Conservation (phyloP, 2,329 filamentous ascomycete species). For the Calonectria honghensis region DNA sequence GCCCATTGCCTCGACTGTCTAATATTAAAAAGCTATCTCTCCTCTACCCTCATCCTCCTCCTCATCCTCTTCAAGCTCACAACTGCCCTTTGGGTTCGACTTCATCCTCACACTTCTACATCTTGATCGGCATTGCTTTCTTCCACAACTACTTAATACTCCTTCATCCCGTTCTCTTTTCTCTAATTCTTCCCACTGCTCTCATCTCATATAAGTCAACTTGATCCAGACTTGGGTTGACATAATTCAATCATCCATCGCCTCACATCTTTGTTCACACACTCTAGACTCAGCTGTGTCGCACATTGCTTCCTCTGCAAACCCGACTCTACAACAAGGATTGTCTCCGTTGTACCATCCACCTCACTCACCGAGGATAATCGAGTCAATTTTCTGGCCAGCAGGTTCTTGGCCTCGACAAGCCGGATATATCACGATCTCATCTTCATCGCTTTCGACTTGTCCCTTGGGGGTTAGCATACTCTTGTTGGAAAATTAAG, state of each 20-base stretch:
- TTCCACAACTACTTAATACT: conserved; percentile 36
- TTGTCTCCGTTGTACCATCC: conserved; percentile 1
- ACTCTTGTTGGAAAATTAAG: conserved; percentile 26
- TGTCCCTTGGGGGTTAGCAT: conserved; percentile 29
- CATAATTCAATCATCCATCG: conserved; percentile 22
- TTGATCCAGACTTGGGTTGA: conserved; percentile 4
- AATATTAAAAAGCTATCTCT: conserved; percentile 37
- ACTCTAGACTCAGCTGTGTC: background rate
- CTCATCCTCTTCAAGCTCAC: conserved; percentile 28
- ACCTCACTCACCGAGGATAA: conserved; percentile 18
- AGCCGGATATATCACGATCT: conserved; percentile 19
- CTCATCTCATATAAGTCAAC: conserved; percentile 18
- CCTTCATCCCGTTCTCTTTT: conserved; percentile 26
- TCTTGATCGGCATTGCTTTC: conserved; percentile 20
- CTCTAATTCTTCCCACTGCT: conserved; percentile 30
- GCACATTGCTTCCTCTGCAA: background rate
- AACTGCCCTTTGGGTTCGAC: conserved; percentile 26
- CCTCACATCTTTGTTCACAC: conserved; percentile 11
- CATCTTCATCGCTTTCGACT: conserved; percentile 13
- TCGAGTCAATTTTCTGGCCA: conserved; percentile 24
- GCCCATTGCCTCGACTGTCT: conserved; percentile 14
- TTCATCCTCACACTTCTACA: conserved; percentile 27
- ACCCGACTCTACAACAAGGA: conserved; percentile 7
- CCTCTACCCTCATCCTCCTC: conserved; percentile 35
- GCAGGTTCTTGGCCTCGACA: conserved; percentile 25